Percentiles rank a stretch among this genome's conserved stretches.
These are phyloP conservation scores for Ophiostoma piceae DNA, from an alignment of 2,329 filamentous ascomycete species.

Conservation along the genomic window DNA sequence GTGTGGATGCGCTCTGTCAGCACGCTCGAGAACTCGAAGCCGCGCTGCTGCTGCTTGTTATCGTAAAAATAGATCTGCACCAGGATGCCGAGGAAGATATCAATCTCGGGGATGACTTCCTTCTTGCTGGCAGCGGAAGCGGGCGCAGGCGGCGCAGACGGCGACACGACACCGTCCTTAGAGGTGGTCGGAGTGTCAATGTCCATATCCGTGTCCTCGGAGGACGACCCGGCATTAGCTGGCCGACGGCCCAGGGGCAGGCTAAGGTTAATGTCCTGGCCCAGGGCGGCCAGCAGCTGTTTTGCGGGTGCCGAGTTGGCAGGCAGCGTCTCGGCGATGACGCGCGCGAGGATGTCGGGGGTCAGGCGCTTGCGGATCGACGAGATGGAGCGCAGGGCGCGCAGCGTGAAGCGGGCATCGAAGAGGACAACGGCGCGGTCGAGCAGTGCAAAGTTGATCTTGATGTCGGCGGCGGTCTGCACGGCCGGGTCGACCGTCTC, in stretches of 20 bases:
- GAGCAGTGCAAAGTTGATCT: slow-evolving; percentile 84
- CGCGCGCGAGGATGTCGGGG: slow-evolving; percentile 72
- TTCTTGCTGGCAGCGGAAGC: slow-evolving; percentile 50
- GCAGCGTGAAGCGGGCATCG: slow-evolving; percentile 89
- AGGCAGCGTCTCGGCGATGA: slow-evolving; percentile 75
- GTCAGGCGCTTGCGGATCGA: slow-evolving; percentile 88
- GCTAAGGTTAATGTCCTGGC: slow-evolving; percentile 49
- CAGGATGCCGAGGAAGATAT: slow-evolving; percentile 82
- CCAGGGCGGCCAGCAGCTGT: slow-evolving; percentile 64
- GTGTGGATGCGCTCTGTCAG: slow-evolving; percentile 80
- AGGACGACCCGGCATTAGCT: slow-evolving; percentile 34
- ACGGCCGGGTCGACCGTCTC: slow-evolving; percentile 54
- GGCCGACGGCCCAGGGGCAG: slow-evolving; percentile 55
- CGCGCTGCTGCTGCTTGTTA: slow-evolving; percentile 70
- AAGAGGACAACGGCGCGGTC: slow-evolving; percentile 90
- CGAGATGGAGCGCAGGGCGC: slow-evolving; percentile 90
- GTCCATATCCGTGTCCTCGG: slow-evolving; percentile 60
- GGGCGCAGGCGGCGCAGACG: slow-evolving; percentile 14
- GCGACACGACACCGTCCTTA: slow-evolving; percentile 43
- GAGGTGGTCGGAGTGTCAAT: slow-evolving; percentile 51
- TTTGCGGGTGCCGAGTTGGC: slow-evolving; percentile 53
- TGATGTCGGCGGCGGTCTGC: slow-evolving; percentile 74
- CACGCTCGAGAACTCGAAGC: slow-evolving; percentile 76
- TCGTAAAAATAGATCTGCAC: slow-evolving; percentile 86
- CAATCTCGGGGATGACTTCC: slow-evolving; percentile 78